Evolutionary conservation across 495 filamentous ascomycete genomes (phyloP).

Genomic region (Aspergillus ellipticus): DNA sequence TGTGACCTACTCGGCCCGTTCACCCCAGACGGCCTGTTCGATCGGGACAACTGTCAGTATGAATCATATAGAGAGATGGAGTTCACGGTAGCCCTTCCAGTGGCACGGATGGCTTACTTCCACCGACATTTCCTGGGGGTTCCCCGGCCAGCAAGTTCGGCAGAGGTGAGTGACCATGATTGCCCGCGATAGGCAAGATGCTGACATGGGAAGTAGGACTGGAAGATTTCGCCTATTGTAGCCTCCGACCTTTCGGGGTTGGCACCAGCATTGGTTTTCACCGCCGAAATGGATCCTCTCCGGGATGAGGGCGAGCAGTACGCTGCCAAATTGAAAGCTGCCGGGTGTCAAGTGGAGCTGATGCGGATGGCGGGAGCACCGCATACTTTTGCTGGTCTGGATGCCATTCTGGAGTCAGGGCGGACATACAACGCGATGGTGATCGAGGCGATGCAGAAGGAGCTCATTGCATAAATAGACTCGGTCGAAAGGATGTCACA

Average conservation of each 20-base stretch:
- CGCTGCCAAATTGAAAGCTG: constrained; percentile 36
- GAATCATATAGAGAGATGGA: constrained; percentile 42
- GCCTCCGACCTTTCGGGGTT: constrained; percentile 31
- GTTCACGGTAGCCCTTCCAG: constrained; percentile 30
- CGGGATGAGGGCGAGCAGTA: constrained; percentile 45
- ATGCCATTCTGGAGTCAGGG: constrained; percentile 31
- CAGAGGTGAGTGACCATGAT: constrained; percentile 22
- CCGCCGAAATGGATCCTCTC: constrained; percentile 43
- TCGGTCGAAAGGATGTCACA: neutral
- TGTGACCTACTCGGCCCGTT: constrained; percentile 35
- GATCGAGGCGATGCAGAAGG: constrained; percentile 25
- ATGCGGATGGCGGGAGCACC: constrained; percentile 30
- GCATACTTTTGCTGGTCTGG: constrained; percentile 32
- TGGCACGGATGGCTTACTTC: constrained; percentile 38
- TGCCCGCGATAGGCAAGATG: neutral
- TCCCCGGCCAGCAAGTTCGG: constrained; percentile 28
- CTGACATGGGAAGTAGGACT: constrained; percentile 22
- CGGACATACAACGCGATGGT: constrained; percentile 26
- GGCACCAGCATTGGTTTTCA: constrained; percentile 44
- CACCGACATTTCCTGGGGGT: constrained; percentile 36
- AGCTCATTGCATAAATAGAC: constrained; percentile 9
- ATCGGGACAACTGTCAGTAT: constrained; percentile 33
- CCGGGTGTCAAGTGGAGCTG: constrained; percentile 33
- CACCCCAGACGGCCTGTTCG: constrained; percentile 32
- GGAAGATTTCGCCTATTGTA: constrained; percentile 38